Evolutionary conservation across 139 green algal genomes (phyloP).

Genomic region (Gonium pectorale): DNA sequence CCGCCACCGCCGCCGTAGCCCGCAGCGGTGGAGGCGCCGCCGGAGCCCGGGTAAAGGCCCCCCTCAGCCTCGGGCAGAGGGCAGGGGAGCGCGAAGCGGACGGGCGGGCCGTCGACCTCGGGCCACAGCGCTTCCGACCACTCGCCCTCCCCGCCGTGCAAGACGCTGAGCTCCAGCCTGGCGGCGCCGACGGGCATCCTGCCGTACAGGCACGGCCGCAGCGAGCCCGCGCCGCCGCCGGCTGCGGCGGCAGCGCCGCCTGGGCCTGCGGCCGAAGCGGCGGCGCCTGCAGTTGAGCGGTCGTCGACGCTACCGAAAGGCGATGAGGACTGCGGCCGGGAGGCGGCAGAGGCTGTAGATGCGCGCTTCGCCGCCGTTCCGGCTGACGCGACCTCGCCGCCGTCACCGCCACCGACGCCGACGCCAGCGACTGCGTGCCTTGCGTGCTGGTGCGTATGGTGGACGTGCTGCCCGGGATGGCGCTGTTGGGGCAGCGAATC

Average conservation of each 20-base stretch:
- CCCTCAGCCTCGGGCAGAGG: slow-evolving; percentile 24
- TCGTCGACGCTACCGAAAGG: too few species aligned
- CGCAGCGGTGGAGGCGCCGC: neutral
- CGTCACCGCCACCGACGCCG: neutral
- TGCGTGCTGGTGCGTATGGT: too few species aligned
- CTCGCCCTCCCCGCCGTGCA: slow-evolving; percentile 3
- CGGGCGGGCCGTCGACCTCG: slow-evolving; percentile 6
- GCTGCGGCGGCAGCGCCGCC: neutral
- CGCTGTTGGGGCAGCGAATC: too few species aligned
- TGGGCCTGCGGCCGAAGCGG: neutral
- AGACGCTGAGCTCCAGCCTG: slow-evolving; percentile 33
- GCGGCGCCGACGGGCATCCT: slow-evolving; percentile 20
- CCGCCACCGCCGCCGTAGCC: slow-evolving; percentile 15
- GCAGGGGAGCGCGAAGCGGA: slow-evolving; percentile 31
- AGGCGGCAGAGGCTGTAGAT: too few species aligned
- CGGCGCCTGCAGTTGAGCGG: neutral
- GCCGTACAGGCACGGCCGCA: slow-evolving; percentile 45
- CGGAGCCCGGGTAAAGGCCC: neutral
- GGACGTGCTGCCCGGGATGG: too few species aligned
- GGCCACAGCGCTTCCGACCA: slow-evolving; percentile 17
- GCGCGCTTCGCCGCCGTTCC: too few species aligned
- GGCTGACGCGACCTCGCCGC: neutral
- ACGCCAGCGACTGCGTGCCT: neutral
- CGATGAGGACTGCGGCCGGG: too few species aligned
- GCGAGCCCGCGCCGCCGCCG: neutral